phyloP scores from a whole-genome alignment of 78 protist genomes.

The Polysphondylium violaceum region DNA sequence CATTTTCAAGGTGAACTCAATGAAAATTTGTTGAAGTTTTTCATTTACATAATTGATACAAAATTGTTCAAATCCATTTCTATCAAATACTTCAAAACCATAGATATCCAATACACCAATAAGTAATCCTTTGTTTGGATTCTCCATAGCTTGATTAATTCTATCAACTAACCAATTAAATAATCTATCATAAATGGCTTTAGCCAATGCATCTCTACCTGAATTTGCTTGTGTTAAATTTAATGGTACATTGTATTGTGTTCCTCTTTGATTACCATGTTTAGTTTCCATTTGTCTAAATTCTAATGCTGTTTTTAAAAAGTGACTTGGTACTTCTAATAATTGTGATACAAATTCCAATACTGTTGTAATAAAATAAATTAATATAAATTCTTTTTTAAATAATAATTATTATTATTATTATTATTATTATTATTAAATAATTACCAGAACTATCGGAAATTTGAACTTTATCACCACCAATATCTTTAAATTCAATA shows the following conservation, averaged over 20 bases:
- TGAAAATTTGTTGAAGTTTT: constrained; percentile 95
- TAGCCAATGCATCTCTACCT: constrained; percentile 82
- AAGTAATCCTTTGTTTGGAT: constrained; percentile 24
- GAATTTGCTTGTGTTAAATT: constrained; percentile 75
- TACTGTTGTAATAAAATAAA: neutral
- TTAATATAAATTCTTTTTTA: neutral
- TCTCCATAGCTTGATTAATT: constrained; percentile 84
- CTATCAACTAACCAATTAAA: constrained; percentile 82
- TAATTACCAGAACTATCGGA: constrained; percentile 37
- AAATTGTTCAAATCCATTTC: constrained; percentile 94
- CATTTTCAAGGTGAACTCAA: constrained; percentile 89
- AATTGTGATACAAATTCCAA: constrained; percentile 77
- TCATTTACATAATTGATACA: constrained; percentile 97
- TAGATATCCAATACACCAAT: constrained; percentile 93
- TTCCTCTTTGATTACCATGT: constrained; percentile 83
- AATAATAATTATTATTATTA: neutral
- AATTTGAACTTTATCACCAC: constrained; percentile 57
- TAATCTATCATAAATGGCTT: constrained; percentile 64
- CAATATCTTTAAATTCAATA: constrained; percentile 75
- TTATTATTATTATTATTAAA: neutral
- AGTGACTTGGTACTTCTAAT: constrained; percentile 62
- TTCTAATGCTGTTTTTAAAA: constrained; percentile 67
- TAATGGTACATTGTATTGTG: constrained; percentile 85
- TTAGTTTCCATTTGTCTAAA: constrained; percentile 80
- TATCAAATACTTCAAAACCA: constrained; percentile 91